These are phyloP conservation scores for Entomortierella parvispora DNA, from an alignment of 192 early-diverging fungal genomes.

Conservation along the genomic window DNA sequence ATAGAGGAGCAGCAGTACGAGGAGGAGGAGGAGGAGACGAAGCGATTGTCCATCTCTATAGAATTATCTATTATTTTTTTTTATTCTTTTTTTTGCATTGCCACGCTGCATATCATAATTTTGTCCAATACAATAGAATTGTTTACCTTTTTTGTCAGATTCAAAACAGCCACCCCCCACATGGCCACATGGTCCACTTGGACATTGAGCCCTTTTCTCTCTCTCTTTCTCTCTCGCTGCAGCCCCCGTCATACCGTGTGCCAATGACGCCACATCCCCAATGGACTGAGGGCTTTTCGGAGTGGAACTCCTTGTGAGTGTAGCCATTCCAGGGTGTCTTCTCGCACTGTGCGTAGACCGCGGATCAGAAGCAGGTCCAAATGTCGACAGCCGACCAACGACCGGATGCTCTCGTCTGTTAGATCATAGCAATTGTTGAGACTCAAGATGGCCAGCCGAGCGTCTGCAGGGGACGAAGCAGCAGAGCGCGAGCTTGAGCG, in stretches of 20 bases:
- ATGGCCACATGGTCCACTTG: not conserved
- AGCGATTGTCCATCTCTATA: not conserved
- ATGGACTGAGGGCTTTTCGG: conserved; percentile 22
- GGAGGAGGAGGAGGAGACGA: not conserved
- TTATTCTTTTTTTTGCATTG: not conserved
- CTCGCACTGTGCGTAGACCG: conserved; percentile 28
- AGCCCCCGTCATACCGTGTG: no score
- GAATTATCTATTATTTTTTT: not conserved
- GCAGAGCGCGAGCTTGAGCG: no score
- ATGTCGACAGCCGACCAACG: conserved; percentile 26
- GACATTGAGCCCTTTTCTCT: no score
- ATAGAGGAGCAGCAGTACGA: not conserved
- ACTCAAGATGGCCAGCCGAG: conserved; percentile 17
- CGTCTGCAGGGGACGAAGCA: not conserved
- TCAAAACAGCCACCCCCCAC: no score
- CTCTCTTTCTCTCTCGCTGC: no score
- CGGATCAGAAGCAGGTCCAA: conserved; percentile 31
- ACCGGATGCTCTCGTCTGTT: conserved; percentile 20
- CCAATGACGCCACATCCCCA: conserved; percentile 46
- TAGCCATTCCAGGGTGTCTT: conserved; percentile 29
- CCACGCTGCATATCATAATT: not conserved
- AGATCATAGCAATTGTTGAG: conserved; percentile 39
- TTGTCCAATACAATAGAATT: not conserved
- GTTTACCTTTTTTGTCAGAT: not conserved
- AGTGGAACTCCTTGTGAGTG: conserved; percentile 43